phyloP scores from a whole-genome alignment of 768 basidiomycete genomes.

The Ephemerocybe angulata region DNA sequence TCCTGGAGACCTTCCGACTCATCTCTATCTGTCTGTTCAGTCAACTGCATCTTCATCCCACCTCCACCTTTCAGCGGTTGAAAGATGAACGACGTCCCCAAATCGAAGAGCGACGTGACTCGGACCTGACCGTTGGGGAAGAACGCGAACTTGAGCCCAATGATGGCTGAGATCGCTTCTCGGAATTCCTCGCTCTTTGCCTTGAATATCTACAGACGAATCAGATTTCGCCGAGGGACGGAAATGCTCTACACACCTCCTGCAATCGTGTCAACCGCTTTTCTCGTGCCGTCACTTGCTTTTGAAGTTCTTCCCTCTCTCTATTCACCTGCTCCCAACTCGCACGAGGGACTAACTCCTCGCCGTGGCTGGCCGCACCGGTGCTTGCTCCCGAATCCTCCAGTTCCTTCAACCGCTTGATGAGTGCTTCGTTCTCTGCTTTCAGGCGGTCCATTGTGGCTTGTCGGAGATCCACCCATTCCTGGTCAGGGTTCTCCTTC shows the following conservation, averaged over 20 bases:
- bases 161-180: constrained; percentile 82
- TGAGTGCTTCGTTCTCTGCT: constrained; percentile 79
- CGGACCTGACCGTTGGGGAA: constrained; percentile 88
- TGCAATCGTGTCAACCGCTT: constrained; percentile 76
- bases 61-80: constrained; percentile 49
- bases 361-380: constrained; percentile 18
- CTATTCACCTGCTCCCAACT: constrained; percentile 71
- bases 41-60: constrained; percentile 61
- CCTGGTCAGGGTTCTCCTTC: constrained; percentile 76
- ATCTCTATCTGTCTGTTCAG: constrained; percentile 70
- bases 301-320: constrained; percentile 68
- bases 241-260: constrained; percentile 46
- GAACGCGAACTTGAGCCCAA: constrained; percentile 90
- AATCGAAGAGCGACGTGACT: constrained; percentile 88
- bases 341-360: constrained; percentile 66
- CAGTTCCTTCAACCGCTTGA: constrained; percentile 61
- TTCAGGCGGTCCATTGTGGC: constrained; percentile 72
- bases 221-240: background rate
- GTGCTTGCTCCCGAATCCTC: constrained; percentile 42
- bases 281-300: constrained; percentile 69
- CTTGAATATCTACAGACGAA: constrained; percentile 59
- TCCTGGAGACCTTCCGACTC: no score
- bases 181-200: constrained; percentile 89
- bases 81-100: constrained; percentile 84
- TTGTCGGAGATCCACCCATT: constrained; percentile 74